Conservation (phyloP, 805 yeast species). For the Naumovozyma dairenensis region DNA sequence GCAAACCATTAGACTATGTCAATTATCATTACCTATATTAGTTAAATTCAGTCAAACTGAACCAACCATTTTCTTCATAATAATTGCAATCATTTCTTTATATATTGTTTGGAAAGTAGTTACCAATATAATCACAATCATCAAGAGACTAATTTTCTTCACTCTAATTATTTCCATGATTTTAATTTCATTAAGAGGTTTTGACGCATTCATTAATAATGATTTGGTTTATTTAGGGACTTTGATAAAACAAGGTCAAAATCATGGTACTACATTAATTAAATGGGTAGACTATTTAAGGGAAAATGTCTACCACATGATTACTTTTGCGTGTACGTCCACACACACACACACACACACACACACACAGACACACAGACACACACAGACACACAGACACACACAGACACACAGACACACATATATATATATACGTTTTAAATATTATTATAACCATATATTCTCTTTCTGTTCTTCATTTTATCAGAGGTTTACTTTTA, state of each 20-base stretch:
- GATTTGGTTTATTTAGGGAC: constrained; percentile 8
- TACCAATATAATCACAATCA: constrained; percentile 21
- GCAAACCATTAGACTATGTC: constrained; percentile 9
- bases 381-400: too few species aligned
- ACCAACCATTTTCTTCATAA: constrained; percentile 24
- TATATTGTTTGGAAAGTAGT: constrained; percentile 23
- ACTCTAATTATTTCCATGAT: constrained; percentile 10
- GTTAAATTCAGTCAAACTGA: constrained; percentile 21
- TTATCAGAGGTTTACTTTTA: too few species aligned
- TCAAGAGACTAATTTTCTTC: constrained; percentile 20
- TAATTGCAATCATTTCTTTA: constrained; percentile 14
- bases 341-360: too few species aligned
- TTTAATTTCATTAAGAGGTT: constrained; percentile 30
- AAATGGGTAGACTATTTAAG: background rate
- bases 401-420: too few species aligned
- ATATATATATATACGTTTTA: too few species aligned
- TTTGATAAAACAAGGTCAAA: background rate
- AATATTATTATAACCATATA: too few species aligned
- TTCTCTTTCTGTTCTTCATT: too few species aligned
- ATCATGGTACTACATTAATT: background rate
- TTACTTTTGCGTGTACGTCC: too few species aligned
- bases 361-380: too few species aligned
- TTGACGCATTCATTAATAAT: constrained; percentile 12
- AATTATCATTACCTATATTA: constrained; percentile 11
- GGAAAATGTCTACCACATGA: too few species aligned